A percentile compares a stretch with the other conserved stretches of the same genome.
These are phyloP conservation scores for Vigna radiata DNA, from an alignment of 306 rosid genomes.

Conservation along the genomic window DNA sequence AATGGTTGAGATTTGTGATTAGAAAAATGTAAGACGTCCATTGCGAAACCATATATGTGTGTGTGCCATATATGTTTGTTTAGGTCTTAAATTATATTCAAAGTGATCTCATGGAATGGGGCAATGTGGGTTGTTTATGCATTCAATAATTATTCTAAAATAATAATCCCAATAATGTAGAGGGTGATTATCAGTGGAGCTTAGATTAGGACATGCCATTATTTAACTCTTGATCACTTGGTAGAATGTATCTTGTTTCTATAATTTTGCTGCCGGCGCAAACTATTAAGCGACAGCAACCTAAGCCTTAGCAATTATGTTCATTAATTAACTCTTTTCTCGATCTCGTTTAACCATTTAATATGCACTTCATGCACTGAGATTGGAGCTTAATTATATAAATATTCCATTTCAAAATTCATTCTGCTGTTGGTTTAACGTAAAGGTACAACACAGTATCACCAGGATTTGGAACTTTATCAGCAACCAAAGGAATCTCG, in stretches of 20 bases:
- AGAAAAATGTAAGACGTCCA: slow-evolving; percentile 31
- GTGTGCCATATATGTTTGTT: slow-evolving; percentile 29
- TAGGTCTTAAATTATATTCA: slow-evolving; percentile 42
- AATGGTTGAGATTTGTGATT: slow-evolving; percentile 39
- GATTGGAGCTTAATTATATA: slow-evolving; percentile 45
- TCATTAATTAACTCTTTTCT: slow-evolving; percentile 40
- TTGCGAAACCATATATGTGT: slow-evolving; percentile 28
- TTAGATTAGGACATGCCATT: slow-evolving; percentile 48
- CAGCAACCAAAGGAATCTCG: slow-evolving; percentile 54
- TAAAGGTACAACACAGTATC: slow-evolving; percentile 51
- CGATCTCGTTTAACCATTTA: slow-evolving; percentile 34
- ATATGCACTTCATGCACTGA: slow-evolving; percentile 44
- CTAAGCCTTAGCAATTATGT: slow-evolving; percentile 40
- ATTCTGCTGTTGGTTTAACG: slow-evolving; percentile 46
- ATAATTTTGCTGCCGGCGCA: slow-evolving; percentile 56
- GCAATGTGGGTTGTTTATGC: slow-evolving; percentile 43
- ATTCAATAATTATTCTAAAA: slow-evolving; percentile 44
- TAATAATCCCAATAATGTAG: slow-evolving; percentile 54
- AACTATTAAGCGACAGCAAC: slow-evolving; percentile 50
- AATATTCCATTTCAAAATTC: not conserved
- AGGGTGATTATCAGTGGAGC: slow-evolving; percentile 40
- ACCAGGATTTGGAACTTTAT: slow-evolving; percentile 47
- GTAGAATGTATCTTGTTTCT: slow-evolving; percentile 47
- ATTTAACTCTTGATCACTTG: slow-evolving; percentile 43
- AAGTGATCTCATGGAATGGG: slow-evolving; percentile 48